Percentiles rank a stretch among this genome's conserved stretches.
Conservation (phyloP, 2,329 filamentous ascomycete species). For the Xylaria sp. region DNA sequence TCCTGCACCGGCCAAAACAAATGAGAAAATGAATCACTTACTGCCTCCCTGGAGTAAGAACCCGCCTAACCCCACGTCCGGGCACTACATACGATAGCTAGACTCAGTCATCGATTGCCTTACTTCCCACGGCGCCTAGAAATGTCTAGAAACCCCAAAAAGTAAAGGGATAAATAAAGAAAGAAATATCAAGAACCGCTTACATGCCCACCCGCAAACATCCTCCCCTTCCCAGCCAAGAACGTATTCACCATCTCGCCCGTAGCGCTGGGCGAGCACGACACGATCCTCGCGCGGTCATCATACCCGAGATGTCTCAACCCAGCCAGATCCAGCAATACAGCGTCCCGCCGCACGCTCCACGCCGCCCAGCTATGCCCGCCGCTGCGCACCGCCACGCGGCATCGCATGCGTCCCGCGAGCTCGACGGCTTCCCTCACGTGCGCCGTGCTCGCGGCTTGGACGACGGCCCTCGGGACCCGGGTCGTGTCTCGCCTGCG, state of each 20-base stretch:
- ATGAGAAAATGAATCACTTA: slow-evolving; percentile 1
- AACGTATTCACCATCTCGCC: slow-evolving; percentile 56
- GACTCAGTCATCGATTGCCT: not conserved
- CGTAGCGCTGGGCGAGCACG: slow-evolving; percentile 61
- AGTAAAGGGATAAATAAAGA: not conserved
- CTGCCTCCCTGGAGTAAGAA: slow-evolving; percentile 66
- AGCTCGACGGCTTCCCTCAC: slow-evolving; percentile 55
- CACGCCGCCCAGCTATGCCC: slow-evolving; percentile 63
- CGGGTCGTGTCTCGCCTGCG: slow-evolving; percentile 48
- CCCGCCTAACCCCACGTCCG: slow-evolving; percentile 67
- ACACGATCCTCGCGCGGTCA: slow-evolving; percentile 52
- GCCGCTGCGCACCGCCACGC: slow-evolving; percentile 60
- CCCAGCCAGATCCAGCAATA: slow-evolving; percentile 54
- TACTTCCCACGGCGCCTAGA: too few relatives aligned
- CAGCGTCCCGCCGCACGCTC: slow-evolving; percentile 60
- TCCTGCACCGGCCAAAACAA: not conserved
- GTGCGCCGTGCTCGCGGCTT: slow-evolving; percentile 53
- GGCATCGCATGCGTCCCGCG: slow-evolving; percentile 51
- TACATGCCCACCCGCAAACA: slow-evolving; percentile 65
- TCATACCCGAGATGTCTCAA: slow-evolving; percentile 54
- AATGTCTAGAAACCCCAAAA: too few relatives aligned
- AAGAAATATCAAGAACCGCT: not conserved
- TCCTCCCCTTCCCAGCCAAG: slow-evolving; percentile 53
- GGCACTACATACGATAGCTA: slow-evolving; percentile 53
- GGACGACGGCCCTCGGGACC: slow-evolving; percentile 57